Percentiles rank a stretch among this genome's conserved stretches.
These are phyloP conservation scores for Diaporthe aspalathi DNA, from an alignment of 2,329 filamentous ascomycete genomes.

Conservation along the genomic window DNA sequence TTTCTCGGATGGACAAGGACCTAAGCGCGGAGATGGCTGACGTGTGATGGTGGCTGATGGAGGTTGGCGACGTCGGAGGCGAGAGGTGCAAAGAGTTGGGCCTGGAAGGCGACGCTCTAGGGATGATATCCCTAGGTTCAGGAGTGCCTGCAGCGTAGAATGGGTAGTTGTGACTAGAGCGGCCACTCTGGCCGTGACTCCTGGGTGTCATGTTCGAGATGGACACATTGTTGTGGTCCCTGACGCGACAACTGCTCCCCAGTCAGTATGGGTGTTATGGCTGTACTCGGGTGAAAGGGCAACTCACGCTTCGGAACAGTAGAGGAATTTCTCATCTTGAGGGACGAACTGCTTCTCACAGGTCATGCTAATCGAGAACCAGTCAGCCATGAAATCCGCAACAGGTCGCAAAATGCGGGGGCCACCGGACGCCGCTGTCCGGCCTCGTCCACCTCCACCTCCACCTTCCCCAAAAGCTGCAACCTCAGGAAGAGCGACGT, in stretches of 20 bases:
- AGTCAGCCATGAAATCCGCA: conserved; percentile 44
- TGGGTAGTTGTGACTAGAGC: conserved; percentile 52
- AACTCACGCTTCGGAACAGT: conserved; percentile 73
- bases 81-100: conserved; percentile 66
- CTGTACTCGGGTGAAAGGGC: conserved; percentile 26
- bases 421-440: conserved; percentile 42
- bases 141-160: conserved; percentile 58
- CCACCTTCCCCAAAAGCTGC: conserved; percentile 1
- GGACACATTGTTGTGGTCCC: conserved; percentile 59
- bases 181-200: conserved; percentile 25
- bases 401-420: conserved; percentile 46
- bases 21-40: conserved; percentile 67
- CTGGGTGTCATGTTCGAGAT: conserved; percentile 43
- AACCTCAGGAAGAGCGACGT: neutral
- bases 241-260: conserved; percentile 61
- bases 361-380: conserved; percentile 63
- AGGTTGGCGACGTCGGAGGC: conserved; percentile 63
- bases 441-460: neutral
- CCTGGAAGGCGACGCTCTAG: conserved; percentile 71
- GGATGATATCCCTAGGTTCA: conserved; percentile 72
- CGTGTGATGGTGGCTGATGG: conserved; percentile 57
- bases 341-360: conserved; percentile 75
- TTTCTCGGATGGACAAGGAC: conserved; percentile 64
- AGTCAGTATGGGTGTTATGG: conserved; percentile 39
- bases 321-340: conserved; percentile 66